Conservation (phyloP, 1,139 yeast species). For the Nakaseomyces delphensis region DNA sequence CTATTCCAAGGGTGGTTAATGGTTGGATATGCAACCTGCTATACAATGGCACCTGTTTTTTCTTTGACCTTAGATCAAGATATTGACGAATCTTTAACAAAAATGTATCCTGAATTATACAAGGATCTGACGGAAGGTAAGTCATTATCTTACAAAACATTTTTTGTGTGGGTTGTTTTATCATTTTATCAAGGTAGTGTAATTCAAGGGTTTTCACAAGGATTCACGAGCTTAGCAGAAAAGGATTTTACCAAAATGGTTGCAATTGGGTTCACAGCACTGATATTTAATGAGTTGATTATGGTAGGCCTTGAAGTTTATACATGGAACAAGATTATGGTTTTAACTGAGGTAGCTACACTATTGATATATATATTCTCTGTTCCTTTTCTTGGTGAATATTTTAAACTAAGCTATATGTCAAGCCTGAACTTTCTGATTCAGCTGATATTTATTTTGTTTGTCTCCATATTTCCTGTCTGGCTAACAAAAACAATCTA, state of each 20-base stretch:
- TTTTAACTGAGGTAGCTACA: conserved; percentile 64
- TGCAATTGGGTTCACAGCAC: conserved; percentile 69
- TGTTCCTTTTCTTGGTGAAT: conserved; percentile 75
- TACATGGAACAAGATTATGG: conserved; percentile 80
- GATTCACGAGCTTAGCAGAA: conserved; percentile 54
- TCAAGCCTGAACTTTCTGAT: conserved; percentile 53
- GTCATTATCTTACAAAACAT: conserved; percentile 77
- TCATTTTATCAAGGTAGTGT: conserved; percentile 81
- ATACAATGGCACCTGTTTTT: conserved; percentile 98
- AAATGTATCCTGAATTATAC: conserved; percentile 88
- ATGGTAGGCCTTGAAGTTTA: conserved; percentile 92
- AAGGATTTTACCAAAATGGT: conserved; percentile 66
- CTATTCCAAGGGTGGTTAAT: conserved; percentile 91
- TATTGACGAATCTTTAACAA: conserved; percentile 81
- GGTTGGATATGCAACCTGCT: conserved; percentile 97
- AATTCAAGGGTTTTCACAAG: conserved; percentile 74
- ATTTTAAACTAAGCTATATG: conserved; percentile 66
- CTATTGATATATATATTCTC: conserved; percentile 58
- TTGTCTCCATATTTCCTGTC: conserved; percentile 75
- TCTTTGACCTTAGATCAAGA: conserved; percentile 87
- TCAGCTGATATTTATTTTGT: conserved; percentile 57
- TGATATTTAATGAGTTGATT: conserved; percentile 74
- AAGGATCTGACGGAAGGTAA: conserved; percentile 84
- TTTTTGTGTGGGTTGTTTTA: conserved; percentile 83
- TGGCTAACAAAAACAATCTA: conserved; percentile 74